These are phyloP conservation scores for Candolleomyces eurysporus DNA, from an alignment of 768 basidiomycete species.

Conservation along the genomic window DNA sequence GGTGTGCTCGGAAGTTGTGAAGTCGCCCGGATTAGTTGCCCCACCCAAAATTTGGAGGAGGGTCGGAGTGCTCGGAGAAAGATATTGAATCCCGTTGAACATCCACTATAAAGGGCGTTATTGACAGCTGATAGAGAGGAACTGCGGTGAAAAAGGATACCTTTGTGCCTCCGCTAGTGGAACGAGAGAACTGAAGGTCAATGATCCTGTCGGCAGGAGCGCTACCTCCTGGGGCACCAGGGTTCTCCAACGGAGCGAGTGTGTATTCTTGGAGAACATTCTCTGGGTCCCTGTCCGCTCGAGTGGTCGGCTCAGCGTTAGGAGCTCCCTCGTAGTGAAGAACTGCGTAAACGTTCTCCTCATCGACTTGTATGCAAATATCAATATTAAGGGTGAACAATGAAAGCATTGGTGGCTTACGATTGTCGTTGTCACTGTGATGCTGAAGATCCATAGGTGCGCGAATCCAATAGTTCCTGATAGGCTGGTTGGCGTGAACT, in stretches of 20 bases:
- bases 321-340: slow-evolving; percentile 33
- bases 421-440: slow-evolving; percentile 12
- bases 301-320: slow-evolving; percentile 26
- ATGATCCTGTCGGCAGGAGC: slow-evolving; percentile 13
- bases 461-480: slow-evolving; percentile 38
- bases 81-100: slow-evolving; percentile 31
- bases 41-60: slow-evolving; percentile 26
- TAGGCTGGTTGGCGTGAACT: slow-evolving; percentile 33
- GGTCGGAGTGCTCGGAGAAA: slow-evolving; percentile 22
- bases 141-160: neutral
- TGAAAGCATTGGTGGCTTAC: neutral
- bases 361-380: slow-evolving; percentile 8
- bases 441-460: slow-evolving; percentile 16
- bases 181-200: slow-evolving; percentile 6
- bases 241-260: slow-evolving; percentile 11
- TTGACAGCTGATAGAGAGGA: neutral
- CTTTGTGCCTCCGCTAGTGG: slow-evolving; percentile 4
- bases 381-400: neutral
- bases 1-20: slow-evolving; percentile 26
- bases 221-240: slow-evolving; percentile 14
- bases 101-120: slow-evolving; percentile 18
- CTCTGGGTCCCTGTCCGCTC: neutral
- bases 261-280: slow-evolving; percentile 11
- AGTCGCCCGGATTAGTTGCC: slow-evolving; percentile 15
- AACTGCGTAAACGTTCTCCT: slow-evolving; percentile 19